A percentile compares a stretch with the other conserved stretches of the same genome.
These are phyloP conservation scores for Phoma sp. DNA, from an alignment of 2,329 filamentous ascomycete genomes.

Conservation along the genomic window DNA sequence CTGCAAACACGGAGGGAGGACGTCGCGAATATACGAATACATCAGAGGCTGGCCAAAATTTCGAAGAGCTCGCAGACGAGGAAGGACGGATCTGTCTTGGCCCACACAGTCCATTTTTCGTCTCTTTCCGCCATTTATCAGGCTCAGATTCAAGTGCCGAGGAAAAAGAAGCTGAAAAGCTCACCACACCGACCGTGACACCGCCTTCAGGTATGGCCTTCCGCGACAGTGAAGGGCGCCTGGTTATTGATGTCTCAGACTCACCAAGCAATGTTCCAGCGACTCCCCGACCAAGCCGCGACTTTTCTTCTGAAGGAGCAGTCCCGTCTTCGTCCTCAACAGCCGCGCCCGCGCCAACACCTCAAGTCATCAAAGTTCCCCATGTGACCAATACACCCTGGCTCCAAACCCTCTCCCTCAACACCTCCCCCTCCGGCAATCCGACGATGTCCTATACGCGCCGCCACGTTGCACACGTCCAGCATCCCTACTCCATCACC, in stretches of 20 bases:
- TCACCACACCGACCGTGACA: not conserved
- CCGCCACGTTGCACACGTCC: constrained; percentile 15
- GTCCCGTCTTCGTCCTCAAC: not conserved
- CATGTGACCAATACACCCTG: constrained; percentile 27
- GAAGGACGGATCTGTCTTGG: constrained; percentile 11
- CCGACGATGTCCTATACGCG: constrained; percentile 1
- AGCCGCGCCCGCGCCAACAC: not conserved
- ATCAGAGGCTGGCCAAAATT: not conserved
- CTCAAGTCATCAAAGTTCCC: constrained; percentile 5
- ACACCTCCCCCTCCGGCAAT: not conserved
- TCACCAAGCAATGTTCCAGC: not conserved
- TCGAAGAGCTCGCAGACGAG: constrained; percentile 9
- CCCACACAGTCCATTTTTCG: constrained; percentile 3
- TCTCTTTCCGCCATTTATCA: not conserved
- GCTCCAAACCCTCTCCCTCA: constrained; percentile 3
- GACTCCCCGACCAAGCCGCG: not conserved
- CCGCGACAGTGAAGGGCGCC: not conserved
- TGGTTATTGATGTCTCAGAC: not conserved
- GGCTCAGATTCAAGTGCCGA: not conserved
- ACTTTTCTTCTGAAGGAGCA: not conserved
- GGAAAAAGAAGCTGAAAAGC: not conserved
- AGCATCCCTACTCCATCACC: constrained; percentile 14
- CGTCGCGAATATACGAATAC: not conserved
- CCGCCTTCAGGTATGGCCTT: not conserved
- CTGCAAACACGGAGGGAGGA: not conserved